Evolutionary conservation across 345 rosid genomes (phyloP), one percentile per base, ranked within the genome.

Genomic region (Zanthoxylum bungeanum): DNA sequence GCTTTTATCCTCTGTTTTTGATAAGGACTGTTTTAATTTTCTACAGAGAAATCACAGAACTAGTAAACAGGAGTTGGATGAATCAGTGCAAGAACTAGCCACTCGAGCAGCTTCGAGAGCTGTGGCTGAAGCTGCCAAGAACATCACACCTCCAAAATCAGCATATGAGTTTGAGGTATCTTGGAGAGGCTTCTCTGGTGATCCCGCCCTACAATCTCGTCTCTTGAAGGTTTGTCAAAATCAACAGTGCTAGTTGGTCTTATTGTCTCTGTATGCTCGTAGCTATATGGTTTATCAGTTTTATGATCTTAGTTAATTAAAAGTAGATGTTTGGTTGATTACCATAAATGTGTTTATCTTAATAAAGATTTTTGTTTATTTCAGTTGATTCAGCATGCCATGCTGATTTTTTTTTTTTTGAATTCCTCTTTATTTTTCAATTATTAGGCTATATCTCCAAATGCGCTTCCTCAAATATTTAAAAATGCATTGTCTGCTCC

Each of bases 151-250:
- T 53, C 99, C 96, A 9, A 85, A 77, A 46, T 84, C 99, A 60
- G 97, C 98, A 60, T 90, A 89, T 73, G 91, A 92, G 61, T 92
- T 92, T 77, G 98, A 92, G 77, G 84, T 86, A 79, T 82, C 83
- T 64, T 92, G 99, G 99, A 84, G 81, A 73, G 80, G 93, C 73
- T 85, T 89, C 60, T 83, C 88, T 34, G 92, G 95, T 5, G 87
- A 92, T 79, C 71, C 64, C 51, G 67, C 74, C 1, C 79, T 89
- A 44, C 93, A 90, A 80, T 75, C 85, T 77, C 79, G 51, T n/a
- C 79, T 95, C 66, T 78, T 92, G 76, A 92, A 90, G 99, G 98
- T 92, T 63, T 69, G 79, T 33, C 1, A 22, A 31, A 25, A 22
- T 25, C 30, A 39, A 42, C 4, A 19, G 24, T 74, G 34, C 33